Evolutionary conservation across 352 stramenopile genomes (phyloP), one percentile per base, ranked within the genome.

Genomic region (Pythium scleroteichum): DNA sequence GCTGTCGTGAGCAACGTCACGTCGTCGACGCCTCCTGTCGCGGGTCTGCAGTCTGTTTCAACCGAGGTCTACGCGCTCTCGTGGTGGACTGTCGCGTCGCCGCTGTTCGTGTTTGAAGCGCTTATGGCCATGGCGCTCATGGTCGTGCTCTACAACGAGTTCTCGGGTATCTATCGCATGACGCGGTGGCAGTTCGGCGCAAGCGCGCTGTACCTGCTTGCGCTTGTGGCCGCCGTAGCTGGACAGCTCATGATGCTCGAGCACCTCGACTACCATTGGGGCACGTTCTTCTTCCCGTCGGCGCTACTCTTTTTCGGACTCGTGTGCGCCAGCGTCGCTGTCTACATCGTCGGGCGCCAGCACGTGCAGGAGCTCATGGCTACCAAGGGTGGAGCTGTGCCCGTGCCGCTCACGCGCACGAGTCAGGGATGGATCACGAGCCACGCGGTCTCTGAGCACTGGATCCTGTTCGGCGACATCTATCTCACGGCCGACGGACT

Each of bases 281-380:
- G 76, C 2, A 85, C 74, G 17, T 78, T 91, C 49, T 82, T 81
- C 1, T 88, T 94, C 52, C 82, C 85, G 39, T 90, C 77, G 2
- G 79, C 78, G 14, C 74, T 92, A 42, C 71, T 94, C 61, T 90
- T 92, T 53, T 79, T 90, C 19, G 85, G 76, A n/a, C 76, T 92
- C 4, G 74, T 91, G 26, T 83, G 78, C 56, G 81, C 75, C 17
- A 89, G 82, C 59, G 72, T 91, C 35, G 82, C 68, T 20, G 79
- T 94, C 60, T 94, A 94, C 62, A 90, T 92, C 54, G 79, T 94
- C 24, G 82, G 80, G 1, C 78, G 81, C 20, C 82, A 92, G 40
- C 79, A 94, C 54, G 81, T 94, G 33, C 69, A 88, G 49, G 79
- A 92, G 55, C 73, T 94, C 19, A 92, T 94, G 85, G 85, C 81